Conservation (phyloP, 2,329 filamentous ascomycete species). For the Calonectria honghensis region DNA sequence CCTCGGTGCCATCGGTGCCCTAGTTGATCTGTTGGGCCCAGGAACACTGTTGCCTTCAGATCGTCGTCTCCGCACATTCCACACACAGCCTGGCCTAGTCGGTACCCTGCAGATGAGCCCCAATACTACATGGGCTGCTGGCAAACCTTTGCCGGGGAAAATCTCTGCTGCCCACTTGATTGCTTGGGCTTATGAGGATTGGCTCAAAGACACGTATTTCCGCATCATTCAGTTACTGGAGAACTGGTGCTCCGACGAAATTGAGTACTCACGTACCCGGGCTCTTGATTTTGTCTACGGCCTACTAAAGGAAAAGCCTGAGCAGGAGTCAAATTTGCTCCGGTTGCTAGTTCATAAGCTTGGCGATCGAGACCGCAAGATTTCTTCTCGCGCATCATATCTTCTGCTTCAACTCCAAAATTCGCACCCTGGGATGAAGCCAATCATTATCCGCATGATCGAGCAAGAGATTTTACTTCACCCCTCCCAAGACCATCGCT, state of each 20-base stretch:
- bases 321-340: slow-evolving; percentile 96
- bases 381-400: slow-evolving; percentile 94
- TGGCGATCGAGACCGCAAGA: slow-evolving; percentile 95
- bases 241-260: slow-evolving; percentile 94
- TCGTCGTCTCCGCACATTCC: slow-evolving; percentile 87
- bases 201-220: slow-evolving; percentile 95
- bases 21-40: slow-evolving; percentile 95
- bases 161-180: slow-evolving; percentile 87
- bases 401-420: slow-evolving; percentile 93
- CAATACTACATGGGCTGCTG: slow-evolving; percentile 77
- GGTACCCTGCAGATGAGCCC: slow-evolving; percentile 79
- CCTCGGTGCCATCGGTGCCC: slow-evolving; percentile 90
- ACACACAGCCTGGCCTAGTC: slow-evolving; percentile 85
- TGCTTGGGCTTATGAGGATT: slow-evolving; percentile 94
- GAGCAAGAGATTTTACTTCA: slow-evolving; percentile 92
- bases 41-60: slow-evolving; percentile 89
- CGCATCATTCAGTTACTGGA: slow-evolving; percentile 94
- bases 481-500: slow-evolving; percentile 89
- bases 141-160: slow-evolving; percentile 83
- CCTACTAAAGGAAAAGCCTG: slow-evolving; percentile 94
- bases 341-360: slow-evolving; percentile 96
- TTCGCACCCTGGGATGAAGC: slow-evolving; percentile 94
- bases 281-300: slow-evolving; percentile 95
- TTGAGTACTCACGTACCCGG: slow-evolving; percentile 92
- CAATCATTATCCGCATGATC: slow-evolving; percentile 87